Evolutionary conservation across 495 filamentous ascomycete species (phyloP).

Genomic region (Hypomontagnella submonticulosa): DNA sequence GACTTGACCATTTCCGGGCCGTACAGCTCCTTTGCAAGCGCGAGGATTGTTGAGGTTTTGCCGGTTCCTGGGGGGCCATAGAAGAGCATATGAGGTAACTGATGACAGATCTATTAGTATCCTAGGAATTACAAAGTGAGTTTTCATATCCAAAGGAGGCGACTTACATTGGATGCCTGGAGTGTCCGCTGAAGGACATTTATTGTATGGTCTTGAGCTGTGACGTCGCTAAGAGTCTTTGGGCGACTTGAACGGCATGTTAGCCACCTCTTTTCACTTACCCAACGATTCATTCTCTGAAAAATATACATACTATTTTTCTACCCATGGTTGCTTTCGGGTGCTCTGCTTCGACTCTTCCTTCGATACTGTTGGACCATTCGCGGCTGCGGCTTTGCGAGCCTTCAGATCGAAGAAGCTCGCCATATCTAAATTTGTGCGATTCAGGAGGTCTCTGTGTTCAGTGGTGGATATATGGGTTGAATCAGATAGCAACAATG

Average conservation of each 20-base stretch:
- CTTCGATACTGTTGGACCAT: conserved; percentile 61
- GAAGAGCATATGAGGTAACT: conserved; percentile 99
- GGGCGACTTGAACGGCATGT: conserved; percentile 73
- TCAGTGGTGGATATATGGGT: not conserved
- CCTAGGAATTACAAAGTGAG: conserved; percentile 2
- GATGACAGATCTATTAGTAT: conserved; percentile 7
- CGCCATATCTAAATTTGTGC: conserved; percentile 62
- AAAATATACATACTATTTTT: conserved; percentile 87
- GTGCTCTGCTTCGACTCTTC: conserved; percentile 67
- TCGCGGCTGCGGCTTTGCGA: conserved; percentile 80
- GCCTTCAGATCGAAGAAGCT: conserved; percentile 97
- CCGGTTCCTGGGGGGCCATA: conserved; percentile 98
- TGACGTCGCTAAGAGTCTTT: conserved; percentile 92
- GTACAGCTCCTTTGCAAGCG: conserved; percentile 95
- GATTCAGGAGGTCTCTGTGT: not conserved
- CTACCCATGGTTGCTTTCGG: conserved; percentile 92
- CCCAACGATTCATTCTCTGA: not conserved
- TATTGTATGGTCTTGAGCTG: conserved; percentile 97
- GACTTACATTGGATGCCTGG: conserved; percentile 86
- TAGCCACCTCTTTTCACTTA: conserved; percentile 24
- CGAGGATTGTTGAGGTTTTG: conserved; percentile 98
- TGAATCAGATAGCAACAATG: not conserved
- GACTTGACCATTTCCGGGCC: conserved; percentile 93
- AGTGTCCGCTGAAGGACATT: conserved; percentile 90
- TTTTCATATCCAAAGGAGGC: not conserved